phyloP scores from a whole-genome alignment of 2,329 filamentous ascomycete genomes.

The Calonectria henricotiae region DNA sequence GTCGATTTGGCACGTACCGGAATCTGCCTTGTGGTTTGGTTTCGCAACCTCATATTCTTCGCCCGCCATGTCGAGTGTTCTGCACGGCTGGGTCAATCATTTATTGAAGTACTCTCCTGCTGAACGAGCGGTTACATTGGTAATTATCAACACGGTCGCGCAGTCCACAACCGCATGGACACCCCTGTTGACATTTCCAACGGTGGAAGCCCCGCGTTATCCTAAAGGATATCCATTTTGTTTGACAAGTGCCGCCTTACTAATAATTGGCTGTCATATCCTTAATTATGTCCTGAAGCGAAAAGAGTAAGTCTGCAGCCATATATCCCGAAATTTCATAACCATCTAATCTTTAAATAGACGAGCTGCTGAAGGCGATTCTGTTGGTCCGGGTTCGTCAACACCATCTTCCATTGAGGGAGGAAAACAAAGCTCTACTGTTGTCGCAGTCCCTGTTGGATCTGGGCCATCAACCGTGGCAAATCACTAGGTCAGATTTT shows the following conservation, averaged over 20 bases:
- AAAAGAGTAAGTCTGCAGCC: constrained; percentile 42
- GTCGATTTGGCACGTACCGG: constrained; percentile 72
- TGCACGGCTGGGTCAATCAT: constrained; percentile 72
- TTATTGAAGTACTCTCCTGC: constrained; percentile 64
- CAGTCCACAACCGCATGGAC: constrained; percentile 73
- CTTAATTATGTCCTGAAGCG: constrained; percentile 47
- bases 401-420: constrained; percentile 26
- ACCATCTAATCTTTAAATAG: constrained; percentile 12
- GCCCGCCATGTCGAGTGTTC: constrained; percentile 69
- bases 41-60: constrained; percentile 67
- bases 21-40: constrained; percentile 53
- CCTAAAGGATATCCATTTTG: constrained; percentile 62
- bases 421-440: constrained; percentile 22
- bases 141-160: constrained; percentile 69
- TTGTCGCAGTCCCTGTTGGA: background rate
- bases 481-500: background rate
- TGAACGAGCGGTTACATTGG: constrained; percentile 66
- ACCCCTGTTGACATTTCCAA: constrained; percentile 67
- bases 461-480: background rate
- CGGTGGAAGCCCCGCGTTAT: constrained; percentile 62
- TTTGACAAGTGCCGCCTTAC: constrained; percentile 55
- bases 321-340: background rate
- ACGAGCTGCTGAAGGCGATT: constrained; percentile 5
- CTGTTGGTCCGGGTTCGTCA: constrained; percentile 5
- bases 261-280: constrained; percentile 51